Conservation (phyloP, 371 early-diverging fungal genomes). For the Lichtheimia ornata region DNA sequence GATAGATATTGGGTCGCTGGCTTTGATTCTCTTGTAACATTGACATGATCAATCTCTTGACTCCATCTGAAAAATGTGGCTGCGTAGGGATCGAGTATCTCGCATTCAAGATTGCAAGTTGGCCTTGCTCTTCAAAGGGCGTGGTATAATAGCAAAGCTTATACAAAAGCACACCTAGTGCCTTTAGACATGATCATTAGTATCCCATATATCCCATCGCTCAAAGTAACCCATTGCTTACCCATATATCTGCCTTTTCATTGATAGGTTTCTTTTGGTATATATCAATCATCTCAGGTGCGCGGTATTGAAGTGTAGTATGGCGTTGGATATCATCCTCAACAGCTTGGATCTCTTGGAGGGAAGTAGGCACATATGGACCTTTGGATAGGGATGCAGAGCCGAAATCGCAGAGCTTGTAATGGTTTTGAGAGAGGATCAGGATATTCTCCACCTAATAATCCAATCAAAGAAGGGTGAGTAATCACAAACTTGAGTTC, state of each 20-base stretch:
- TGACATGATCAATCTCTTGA: slow-evolving; percentile 66
- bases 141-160: slow-evolving; percentile 87
- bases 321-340: slow-evolving; percentile 82
- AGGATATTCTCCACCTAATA: slow-evolving; percentile 63
- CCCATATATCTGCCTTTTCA: slow-evolving; percentile 82
- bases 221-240: slow-evolving; percentile 4
- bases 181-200: slow-evolving; percentile 42
- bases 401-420: slow-evolving; percentile 95
- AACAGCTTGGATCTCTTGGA: slow-evolving; percentile 70
- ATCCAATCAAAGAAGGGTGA: neutral
- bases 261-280: slow-evolving; percentile 79
- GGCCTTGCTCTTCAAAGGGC: slow-evolving; percentile 90
- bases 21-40: slow-evolving; percentile 78
- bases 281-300: slow-evolving; percentile 92
- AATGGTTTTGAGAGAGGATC: slow-evolving; percentile 53
- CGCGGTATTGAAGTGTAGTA: slow-evolving; percentile 92
- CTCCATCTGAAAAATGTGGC: slow-evolving; percentile 69
- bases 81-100: slow-evolving; percentile 76
- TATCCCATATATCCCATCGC: neutral
- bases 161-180: slow-evolving; percentile 89
- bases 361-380: slow-evolving; percentile 53
- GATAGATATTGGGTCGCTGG: slow-evolving; percentile 76
- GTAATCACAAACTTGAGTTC: too few relatives aligned
- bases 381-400: slow-evolving; percentile 73
- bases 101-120: slow-evolving; percentile 85